Evolutionary conservation across 2,329 filamentous ascomycete genomes (phyloP).

Genomic region (Eutypella sp.): DNA sequence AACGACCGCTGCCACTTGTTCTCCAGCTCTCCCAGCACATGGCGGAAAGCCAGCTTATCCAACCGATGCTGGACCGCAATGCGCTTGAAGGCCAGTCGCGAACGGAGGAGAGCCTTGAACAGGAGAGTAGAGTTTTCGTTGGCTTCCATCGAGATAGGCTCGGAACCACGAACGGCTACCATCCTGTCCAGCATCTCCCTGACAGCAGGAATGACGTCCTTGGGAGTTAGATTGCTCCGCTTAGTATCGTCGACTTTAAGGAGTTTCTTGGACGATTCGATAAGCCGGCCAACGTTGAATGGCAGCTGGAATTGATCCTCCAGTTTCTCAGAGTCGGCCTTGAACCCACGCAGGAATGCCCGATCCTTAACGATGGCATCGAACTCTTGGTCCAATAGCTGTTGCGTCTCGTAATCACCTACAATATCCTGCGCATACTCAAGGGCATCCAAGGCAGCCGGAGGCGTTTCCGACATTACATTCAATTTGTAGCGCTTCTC

Average conservation of each 20-base stretch:
- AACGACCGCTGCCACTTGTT: conserved; percentile 80
- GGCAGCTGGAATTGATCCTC: conserved; percentile 87
- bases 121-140: conserved; percentile 84
- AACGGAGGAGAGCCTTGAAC: conserved; percentile 88
- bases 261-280: conserved; percentile 82
- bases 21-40: conserved; percentile 86
- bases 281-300: conserved; percentile 84
- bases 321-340: conserved; percentile 58
- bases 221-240: conserved; percentile 83
- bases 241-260: conserved; percentile 85
- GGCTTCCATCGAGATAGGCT: conserved; percentile 77
- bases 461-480: conserved; percentile 62
- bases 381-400: conserved; percentile 82
- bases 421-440: conserved; percentile 83
- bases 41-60: conserved; percentile 87
- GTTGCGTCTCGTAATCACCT: conserved; percentile 83
- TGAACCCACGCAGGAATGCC: conserved; percentile 65
- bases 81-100: conserved; percentile 86
- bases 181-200: conserved; percentile 70
- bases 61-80: conserved; percentile 80
- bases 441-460: conserved; percentile 64
- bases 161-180: conserved; percentile 79
- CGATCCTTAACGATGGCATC: conserved; percentile 74
- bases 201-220: conserved; percentile 79
- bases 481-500: conserved; percentile 80